Percentiles rank a stretch among this genome's conserved stretches.
Conservation (phyloP, 306 rosid species). For the Trifolium pratense region DNA sequence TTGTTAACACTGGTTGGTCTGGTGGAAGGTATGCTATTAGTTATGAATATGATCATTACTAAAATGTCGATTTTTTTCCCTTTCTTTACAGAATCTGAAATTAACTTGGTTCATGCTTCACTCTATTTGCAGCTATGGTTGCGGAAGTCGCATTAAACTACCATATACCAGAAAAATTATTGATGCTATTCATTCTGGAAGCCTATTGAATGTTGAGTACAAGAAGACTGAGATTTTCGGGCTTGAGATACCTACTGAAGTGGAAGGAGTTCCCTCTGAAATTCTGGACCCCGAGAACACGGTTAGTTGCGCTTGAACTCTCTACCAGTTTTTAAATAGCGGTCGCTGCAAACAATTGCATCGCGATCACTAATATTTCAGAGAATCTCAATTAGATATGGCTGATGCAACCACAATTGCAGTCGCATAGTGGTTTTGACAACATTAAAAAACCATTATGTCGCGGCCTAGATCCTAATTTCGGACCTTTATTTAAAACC, state of each 20-base stretch:
- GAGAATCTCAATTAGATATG: neutral
- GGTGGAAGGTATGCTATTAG: constrained; percentile 71
- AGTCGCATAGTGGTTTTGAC: neutral
- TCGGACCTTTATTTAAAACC: no score
- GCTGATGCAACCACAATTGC: neutral
- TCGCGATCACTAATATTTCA: no score
- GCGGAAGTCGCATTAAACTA: constrained; percentile 74
- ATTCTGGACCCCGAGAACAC: constrained; percentile 76
- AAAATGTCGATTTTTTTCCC: neutral
- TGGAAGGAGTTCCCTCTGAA: constrained; percentile 79
- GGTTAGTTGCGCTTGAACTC: constrained; percentile 56
- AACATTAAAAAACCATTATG: neutral
- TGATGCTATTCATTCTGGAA: constrained; percentile 84
- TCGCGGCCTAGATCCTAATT: no score
- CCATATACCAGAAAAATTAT: constrained; percentile 77
- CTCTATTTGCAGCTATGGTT: constrained; percentile 65
- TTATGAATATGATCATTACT: neutral
- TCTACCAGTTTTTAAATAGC: no score
- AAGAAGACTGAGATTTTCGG: constrained; percentile 77
- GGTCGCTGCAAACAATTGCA: no score
- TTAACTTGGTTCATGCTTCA: constrained; percentile 1
- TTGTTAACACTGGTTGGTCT: constrained; percentile 94
- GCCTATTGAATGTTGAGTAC: constrained; percentile 63
- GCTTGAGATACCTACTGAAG: constrained; percentile 74
- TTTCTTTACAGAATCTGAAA: constrained; percentile 1